Evolutionary conservation across 345 rosid genomes (phyloP).

Genomic region (Salix purpurea): DNA sequence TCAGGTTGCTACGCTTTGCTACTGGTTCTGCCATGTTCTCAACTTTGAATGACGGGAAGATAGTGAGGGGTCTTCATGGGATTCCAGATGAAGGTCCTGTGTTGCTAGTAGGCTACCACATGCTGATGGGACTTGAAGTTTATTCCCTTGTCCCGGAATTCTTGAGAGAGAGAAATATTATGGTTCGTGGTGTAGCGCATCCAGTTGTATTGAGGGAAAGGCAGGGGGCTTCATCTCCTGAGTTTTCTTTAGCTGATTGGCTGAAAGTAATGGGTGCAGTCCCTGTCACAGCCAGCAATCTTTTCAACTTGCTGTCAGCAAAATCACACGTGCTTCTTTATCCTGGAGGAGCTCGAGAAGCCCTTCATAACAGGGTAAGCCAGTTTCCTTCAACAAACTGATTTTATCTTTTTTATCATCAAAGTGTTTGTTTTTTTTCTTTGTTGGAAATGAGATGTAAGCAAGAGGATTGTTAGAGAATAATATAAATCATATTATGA

Average conservation of each 20-base stretch:
- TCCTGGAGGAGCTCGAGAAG: slow-evolving; percentile 84
- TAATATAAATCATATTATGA: no score
- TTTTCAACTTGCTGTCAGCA: slow-evolving; percentile 57
- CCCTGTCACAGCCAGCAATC: slow-evolving; percentile 57
- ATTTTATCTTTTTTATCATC: background rate
- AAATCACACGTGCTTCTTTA: slow-evolving; percentile 74
- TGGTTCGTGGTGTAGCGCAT: slow-evolving; percentile 62
- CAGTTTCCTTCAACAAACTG: background rate
- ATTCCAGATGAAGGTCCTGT: slow-evolving; percentile 84
- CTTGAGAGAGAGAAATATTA: slow-evolving; percentile 53
- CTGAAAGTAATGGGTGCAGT: slow-evolving; percentile 64
- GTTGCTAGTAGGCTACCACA: slow-evolving; percentile 71
- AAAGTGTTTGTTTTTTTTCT: background rate
- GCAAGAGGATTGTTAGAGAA: background rate
- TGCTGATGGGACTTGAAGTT: slow-evolving; percentile 67
- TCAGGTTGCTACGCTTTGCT: slow-evolving; percentile 44
- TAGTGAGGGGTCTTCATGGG: slow-evolving; percentile 73
- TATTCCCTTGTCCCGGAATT: slow-evolving; percentile 49
- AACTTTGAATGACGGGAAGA: slow-evolving; percentile 63
- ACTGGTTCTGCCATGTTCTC: slow-evolving; percentile 55
- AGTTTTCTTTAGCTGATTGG: slow-evolving; percentile 47
- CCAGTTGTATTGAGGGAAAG: slow-evolving; percentile 37
- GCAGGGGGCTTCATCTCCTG: slow-evolving; percentile 7
- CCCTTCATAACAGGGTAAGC: slow-evolving; percentile 70
- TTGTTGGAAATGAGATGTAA: background rate